phyloP scores from a whole-genome alignment of 1,139 yeast species.

The Hansenula sp. region DNA sequence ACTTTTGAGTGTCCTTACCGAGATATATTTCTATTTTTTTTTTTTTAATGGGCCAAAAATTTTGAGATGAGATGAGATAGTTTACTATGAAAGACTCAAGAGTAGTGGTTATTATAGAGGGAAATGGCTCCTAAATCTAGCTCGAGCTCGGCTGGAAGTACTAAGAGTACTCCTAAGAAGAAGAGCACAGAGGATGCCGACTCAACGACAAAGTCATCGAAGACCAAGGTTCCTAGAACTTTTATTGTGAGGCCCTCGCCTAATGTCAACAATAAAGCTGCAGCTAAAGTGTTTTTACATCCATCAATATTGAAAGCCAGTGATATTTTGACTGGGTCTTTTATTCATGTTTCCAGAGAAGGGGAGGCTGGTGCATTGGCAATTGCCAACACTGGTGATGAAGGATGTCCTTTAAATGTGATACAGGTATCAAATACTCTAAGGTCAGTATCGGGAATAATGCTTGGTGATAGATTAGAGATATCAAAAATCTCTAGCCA shows the following conservation, averaged over 20 bases:
- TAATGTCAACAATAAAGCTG: conserved; percentile 28
- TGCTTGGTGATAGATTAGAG: conserved; percentile 70
- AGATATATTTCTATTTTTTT: too few species aligned
- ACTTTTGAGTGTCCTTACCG: background rate
- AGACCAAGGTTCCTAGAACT: conserved; percentile 32
- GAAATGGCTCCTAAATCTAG: conserved; percentile 4
- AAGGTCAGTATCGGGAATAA: conserved; percentile 50
- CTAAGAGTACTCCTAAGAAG: conserved; percentile 23
- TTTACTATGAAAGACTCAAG: background rate
- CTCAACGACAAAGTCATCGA: conserved; percentile 21
- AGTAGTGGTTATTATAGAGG: too few species aligned
- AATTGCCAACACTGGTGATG: conserved; percentile 35
- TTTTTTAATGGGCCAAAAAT: too few species aligned
- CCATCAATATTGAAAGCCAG: conserved; percentile 47
- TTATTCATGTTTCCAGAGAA: conserved; percentile 45
- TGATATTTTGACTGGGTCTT: conserved; percentile 50
- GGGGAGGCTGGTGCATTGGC: conserved; percentile 47
- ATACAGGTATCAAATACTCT: conserved; percentile 45
- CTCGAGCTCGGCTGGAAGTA: conserved; percentile 2
- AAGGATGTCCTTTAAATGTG: conserved; percentile 45
- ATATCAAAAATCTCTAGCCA: conserved; percentile 41
- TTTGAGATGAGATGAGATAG: background rate
- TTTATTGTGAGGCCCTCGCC: conserved; percentile 59
- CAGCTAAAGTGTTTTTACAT: conserved; percentile 43
- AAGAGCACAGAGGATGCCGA: conserved; percentile 17